Evolutionary conservation across 2,329 filamentous ascomycete species (phyloP).

Genomic region (Pyrenochaeta sp.): DNA sequence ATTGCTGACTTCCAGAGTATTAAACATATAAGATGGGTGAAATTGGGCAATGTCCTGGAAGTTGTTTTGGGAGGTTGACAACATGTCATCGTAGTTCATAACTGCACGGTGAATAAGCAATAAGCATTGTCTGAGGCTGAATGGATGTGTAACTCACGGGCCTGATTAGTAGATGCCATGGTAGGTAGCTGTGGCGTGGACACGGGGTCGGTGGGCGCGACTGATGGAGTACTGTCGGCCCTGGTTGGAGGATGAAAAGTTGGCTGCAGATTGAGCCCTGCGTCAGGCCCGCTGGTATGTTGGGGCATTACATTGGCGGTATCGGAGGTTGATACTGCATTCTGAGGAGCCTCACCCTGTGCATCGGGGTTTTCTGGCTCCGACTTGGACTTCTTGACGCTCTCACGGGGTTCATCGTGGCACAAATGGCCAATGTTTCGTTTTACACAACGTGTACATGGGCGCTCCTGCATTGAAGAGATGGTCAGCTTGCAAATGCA

Average conservation of each 20-base stretch:
- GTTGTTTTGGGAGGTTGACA: constrained; percentile 74
- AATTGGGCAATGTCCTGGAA: constrained; percentile 95
- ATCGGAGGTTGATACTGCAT: constrained; percentile 41
- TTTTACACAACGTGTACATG: constrained; percentile 97
- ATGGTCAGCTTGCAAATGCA: constrained; percentile 42
- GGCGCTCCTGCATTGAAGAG: constrained; percentile 74
- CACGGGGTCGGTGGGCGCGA: constrained; percentile 75
- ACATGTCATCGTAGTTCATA: constrained; percentile 83
- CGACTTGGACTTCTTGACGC: constrained; percentile 77
- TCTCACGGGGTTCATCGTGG: constrained; percentile 93
- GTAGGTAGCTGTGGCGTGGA: constrained; percentile 71
- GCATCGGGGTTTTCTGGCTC: constrained; percentile 49
- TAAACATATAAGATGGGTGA: constrained; percentile 94
- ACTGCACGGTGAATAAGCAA: constrained; percentile 60
- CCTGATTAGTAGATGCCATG: constrained; percentile 70
- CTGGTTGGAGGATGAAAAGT: constrained; percentile 43
- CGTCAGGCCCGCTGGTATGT: constrained; percentile 41
- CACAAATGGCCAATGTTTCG: constrained; percentile 98
- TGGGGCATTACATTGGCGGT: constrained; percentile 35
- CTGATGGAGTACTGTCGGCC: constrained; percentile 60
- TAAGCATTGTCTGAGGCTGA: constrained; percentile 25
- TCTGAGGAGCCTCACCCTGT: constrained; percentile 39
- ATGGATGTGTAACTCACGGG: constrained; percentile 68
- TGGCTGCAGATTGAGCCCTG: constrained; percentile 49
- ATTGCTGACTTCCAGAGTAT: constrained; percentile 89